These are phyloP conservation scores for Phyllosticta paracitricarpa DNA, from an alignment of 2,329 filamentous ascomycete species.

Conservation along the genomic window DNA sequence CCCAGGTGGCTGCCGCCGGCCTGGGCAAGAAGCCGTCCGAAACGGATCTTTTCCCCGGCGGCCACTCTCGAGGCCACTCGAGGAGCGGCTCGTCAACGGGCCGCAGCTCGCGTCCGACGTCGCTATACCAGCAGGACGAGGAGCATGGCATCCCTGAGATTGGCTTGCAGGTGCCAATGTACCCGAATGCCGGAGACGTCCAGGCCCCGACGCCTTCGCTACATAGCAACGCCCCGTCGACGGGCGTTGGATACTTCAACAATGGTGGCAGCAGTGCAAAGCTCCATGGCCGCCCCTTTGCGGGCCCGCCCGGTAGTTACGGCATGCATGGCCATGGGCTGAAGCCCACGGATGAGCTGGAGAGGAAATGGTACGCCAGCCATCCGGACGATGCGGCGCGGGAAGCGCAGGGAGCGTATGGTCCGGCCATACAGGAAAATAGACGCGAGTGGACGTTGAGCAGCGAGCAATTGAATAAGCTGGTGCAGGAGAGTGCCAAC, in stretches of 20 bases:
- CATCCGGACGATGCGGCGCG: conserved; percentile 69
- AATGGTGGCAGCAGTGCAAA: conserved; percentile 48
- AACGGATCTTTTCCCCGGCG: conserved; percentile 16
- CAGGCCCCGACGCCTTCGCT: conserved; percentile 83
- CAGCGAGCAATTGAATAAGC: conserved; percentile 80
- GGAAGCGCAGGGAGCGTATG: conserved; percentile 62
- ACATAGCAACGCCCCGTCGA: conserved; percentile 29
- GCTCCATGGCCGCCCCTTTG: conserved; percentile 53
- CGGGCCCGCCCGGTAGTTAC: conserved; percentile 78
- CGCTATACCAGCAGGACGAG: conserved; percentile 50
- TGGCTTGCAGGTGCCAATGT: conserved; percentile 87
- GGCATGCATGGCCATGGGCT: conserved; percentile 83
- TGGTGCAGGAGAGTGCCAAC: conserved; percentile 62
- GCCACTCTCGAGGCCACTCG: conserved; percentile 15
- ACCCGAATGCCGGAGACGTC: conserved; percentile 84
- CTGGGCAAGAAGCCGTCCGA: conserved; percentile 50
- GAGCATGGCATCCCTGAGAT: conserved; percentile 89
- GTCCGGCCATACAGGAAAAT: conserved; percentile 46
- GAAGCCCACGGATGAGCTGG: conserved; percentile 66
- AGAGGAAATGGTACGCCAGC: conserved; percentile 86
- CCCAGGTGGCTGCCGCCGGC: conserved; percentile 72
- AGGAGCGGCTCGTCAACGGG: conserved; percentile 22
- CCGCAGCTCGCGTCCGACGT: conserved; percentile 39
- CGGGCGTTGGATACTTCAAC: conserved; percentile 45
- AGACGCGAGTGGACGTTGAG: conserved; percentile 74